phyloP scores from a whole-genome alignment of 371 early-diverging fungal species.

The Synchytrium microbalum region DNA sequence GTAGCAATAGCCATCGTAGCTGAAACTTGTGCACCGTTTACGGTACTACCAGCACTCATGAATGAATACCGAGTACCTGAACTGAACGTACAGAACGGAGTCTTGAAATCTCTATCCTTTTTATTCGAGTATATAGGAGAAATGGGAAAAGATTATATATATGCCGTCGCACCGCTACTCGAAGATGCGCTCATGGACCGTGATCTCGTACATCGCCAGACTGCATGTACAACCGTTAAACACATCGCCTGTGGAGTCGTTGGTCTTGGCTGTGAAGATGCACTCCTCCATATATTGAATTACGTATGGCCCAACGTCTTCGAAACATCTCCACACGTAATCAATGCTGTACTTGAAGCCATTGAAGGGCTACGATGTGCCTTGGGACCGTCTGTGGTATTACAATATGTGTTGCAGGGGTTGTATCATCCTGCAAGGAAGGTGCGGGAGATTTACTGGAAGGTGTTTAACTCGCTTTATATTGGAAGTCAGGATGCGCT shows the following conservation, averaged over 20 bases:
- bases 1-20: slow-evolving; percentile 94
- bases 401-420: slow-evolving; percentile 88
- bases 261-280: slow-evolving; percentile 89
- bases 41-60: slow-evolving; percentile 95
- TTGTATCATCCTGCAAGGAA: slow-evolving; percentile 96
- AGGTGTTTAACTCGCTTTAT: slow-evolving; percentile 78
- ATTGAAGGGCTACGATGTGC: slow-evolving; percentile 90
- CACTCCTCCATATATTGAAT: slow-evolving; percentile 88
- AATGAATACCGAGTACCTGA: slow-evolving; percentile 98
- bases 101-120: slow-evolving; percentile 88
- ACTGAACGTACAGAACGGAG: slow-evolving; percentile 96
- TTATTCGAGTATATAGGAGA: slow-evolving; percentile 97
- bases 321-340: slow-evolving; percentile 89
- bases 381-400: slow-evolving; percentile 74
- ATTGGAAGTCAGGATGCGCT: slow-evolving; percentile 88
- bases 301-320: slow-evolving; percentile 97
- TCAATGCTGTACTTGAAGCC: slow-evolving; percentile 93
- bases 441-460: slow-evolving; percentile 95
- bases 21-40: slow-evolving; percentile 96
- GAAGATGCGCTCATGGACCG: slow-evolving; percentile 97
- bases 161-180: slow-evolving; percentile 88
- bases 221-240: slow-evolving; percentile 90
- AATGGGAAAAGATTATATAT: slow-evolving; percentile 91
- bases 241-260: slow-evolving; percentile 87
- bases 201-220: slow-evolving; percentile 94